Evolutionary conservation across 139 green algal species (phyloP), one percentile per base, ranked within the genome.

Genomic region (Pleodorina starrii): DNA sequence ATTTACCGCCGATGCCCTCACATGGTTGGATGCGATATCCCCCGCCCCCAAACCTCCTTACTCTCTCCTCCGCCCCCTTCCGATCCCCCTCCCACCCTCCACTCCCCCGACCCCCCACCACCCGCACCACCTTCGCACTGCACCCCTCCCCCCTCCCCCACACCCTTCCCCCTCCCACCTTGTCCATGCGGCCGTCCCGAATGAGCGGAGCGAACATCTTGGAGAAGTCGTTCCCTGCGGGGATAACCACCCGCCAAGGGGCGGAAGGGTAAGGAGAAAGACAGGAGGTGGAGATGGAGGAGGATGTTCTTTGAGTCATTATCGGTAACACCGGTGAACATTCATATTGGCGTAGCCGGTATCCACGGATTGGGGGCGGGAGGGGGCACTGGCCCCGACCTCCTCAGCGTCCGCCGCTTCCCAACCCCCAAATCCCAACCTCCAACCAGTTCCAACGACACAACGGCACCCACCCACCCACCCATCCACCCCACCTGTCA

Each of bases 151-250:
- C 25, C 50, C 35, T 19, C 50, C 57, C 36, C 50, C 19, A 1
- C 54, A 1, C n/a, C n/a, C n/a, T n/a, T n/a, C n/a, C n/a, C n/a
- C n/a, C n/a, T n/a, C n/a, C n/a, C 51, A 87, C 81, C 90, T 98
- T 97, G 72, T 96, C 93, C 94, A 96, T 97, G 66, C 94, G 93
- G 0, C 94, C 94, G 36, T 98, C 96, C 9, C 97, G 93, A 54
- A 99, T 95, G 23, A 99, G 94, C 19, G 98, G 98, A 10, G 98
- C 98, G 92, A 97, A 99, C 48, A 99, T 88, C 11, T 88, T 97
- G 72, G 77, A 93, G 74, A 98, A 95, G 91, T 98, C 96, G 88
- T 98, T 98, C 80, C 96, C 95, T 93, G 89, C n/a, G 11, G 29
- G 40, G 76, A 87, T 43, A 17, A 25, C 5, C 25, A 32, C 29